phyloP scores from a whole-genome alignment of 2,329 filamentous ascomycete species.

The Aspergillus sergii region DNA sequence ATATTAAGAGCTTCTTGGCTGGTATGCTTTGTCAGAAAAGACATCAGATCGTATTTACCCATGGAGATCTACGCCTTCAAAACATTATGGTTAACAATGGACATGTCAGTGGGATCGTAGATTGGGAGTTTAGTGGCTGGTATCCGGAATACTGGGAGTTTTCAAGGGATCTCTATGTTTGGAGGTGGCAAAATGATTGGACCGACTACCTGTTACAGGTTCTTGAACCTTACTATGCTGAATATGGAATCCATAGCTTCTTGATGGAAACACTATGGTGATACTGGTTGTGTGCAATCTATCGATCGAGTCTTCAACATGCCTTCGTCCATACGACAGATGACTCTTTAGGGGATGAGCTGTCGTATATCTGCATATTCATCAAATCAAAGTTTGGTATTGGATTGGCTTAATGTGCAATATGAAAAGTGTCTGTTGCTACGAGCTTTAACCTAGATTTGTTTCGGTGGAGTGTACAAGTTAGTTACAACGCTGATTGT shows the following conservation, averaged over 20 bases:
- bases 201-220: constrained; percentile 30
- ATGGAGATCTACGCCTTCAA: not conserved
- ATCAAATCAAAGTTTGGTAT: too few relatives aligned
- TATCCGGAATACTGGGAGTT: not conserved
- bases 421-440: too few relatives aligned
- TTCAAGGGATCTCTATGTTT: constrained; percentile 32
- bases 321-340: too few relatives aligned
- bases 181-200: constrained; percentile 37
- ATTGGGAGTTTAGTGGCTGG: not conserved
- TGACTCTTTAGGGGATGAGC: too few relatives aligned
- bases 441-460: too few relatives aligned
- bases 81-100: not conserved
- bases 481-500: too few relatives aligned
- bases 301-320: too few relatives aligned
- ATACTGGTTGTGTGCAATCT: not conserved
- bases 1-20: constrained; percentile 15
- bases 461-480: too few relatives aligned
- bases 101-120: not conserved
- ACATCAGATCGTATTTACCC: constrained; percentile 21
- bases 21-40: constrained; percentile 20
- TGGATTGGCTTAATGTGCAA: too few relatives aligned
- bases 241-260: not conserved
- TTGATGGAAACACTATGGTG: not conserved
- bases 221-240: constrained; percentile 23
- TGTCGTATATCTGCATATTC: too few relatives aligned